Base-by-base conservation (phyloP, 495 filamentous ascomycete genomes). In the Podospora comata region DNA sequence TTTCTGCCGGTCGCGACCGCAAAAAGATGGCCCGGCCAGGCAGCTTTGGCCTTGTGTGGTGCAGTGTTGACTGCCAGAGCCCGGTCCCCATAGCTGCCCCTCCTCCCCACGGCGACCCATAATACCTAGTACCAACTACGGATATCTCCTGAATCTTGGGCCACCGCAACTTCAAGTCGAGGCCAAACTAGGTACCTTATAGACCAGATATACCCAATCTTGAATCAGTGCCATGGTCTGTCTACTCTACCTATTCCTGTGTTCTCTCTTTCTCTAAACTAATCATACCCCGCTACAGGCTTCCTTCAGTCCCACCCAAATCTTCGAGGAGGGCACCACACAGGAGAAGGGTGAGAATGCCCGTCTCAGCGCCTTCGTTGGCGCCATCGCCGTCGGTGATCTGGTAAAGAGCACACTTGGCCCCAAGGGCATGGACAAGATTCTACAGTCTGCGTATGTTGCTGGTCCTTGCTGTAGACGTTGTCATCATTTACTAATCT, bases 341-440 rank as follows among this genome's bases (percentile, higher is more conserved):
- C 92, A 99, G 83, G 94, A 99, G 85, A 98, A 97, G 81, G 95
- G 95, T 74, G 95, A 99, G 84, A 99, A 99, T 90, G 95, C 95
- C 70, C 92, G 95, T 86, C 88, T 99, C 68, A 92, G 92, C 1
- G 93, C 93, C 64, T 99, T 97, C 72, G 94, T 98, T 60, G 94
- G 94, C 76, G 95, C 96, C 73, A 98, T 99, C 75, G 95, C 95
- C 32, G 94, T 99, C 54, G 95, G 95, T 58, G 96, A 98, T 77
- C 78, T 96, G 73, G 95, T 99, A 2, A 99, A 99, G 87, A 95
- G 91, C 77, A 99, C 95, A 9, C 83, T 99, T 16, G 95, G 95
- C 15, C 96, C 95, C 2, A 97, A 98, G 83, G 95, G 95, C 73
- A 98, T 98, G 96, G 96, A 99, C 83, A 98, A 99, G 85, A 99